A percentile compares a stretch with the other conserved stretches of the same genome.
Conservation (phyloP, 176 grass and related monocot species). For the Saccharum officinarum region DNA sequence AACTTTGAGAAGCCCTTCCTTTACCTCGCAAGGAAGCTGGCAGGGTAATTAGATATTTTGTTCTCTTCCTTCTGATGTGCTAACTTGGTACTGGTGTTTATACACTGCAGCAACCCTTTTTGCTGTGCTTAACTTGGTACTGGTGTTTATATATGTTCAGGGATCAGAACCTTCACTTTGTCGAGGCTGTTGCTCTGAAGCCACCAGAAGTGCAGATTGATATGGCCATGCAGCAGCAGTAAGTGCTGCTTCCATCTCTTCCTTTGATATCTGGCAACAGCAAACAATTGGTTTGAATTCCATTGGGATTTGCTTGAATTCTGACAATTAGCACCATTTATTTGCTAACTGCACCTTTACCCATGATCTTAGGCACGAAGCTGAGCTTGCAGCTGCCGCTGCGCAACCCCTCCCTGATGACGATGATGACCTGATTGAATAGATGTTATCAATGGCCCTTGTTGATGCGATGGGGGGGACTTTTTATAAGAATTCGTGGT, state of each 20-base stretch:
- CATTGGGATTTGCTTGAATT: neutral
- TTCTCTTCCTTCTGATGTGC: neutral
- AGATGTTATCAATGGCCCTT: neutral
- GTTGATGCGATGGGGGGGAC: too few relatives aligned
- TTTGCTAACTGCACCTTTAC: neutral
- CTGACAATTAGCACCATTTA: too few relatives aligned
- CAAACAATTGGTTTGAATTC: neutral
- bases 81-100: neutral
- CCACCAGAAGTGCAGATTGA: constrained; percentile 71
- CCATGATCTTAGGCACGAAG: constrained; percentile 47
- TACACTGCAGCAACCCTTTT: neutral
- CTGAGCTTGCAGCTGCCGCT: constrained; percentile 47
- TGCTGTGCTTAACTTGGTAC: neutral
- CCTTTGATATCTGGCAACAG: neutral
- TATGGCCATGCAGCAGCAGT: constrained; percentile 70
- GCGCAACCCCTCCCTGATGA: constrained; percentile 77
- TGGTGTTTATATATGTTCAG: constrained; percentile 16
- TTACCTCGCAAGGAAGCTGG: constrained; percentile 66
- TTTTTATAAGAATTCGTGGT: neutral
- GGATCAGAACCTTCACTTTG: constrained; percentile 63
- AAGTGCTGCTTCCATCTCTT: constrained; percentile 24
- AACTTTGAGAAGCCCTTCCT: constrained; percentile 84
- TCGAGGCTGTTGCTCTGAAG: constrained; percentile 69
- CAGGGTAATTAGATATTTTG: constrained; percentile 47
- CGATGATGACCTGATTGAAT: constrained; percentile 57